These are phyloP conservation scores for Colletotrichum sp. DNA, from an alignment of 2,329 filamentous ascomycete genomes.

Conservation along the genomic window DNA sequence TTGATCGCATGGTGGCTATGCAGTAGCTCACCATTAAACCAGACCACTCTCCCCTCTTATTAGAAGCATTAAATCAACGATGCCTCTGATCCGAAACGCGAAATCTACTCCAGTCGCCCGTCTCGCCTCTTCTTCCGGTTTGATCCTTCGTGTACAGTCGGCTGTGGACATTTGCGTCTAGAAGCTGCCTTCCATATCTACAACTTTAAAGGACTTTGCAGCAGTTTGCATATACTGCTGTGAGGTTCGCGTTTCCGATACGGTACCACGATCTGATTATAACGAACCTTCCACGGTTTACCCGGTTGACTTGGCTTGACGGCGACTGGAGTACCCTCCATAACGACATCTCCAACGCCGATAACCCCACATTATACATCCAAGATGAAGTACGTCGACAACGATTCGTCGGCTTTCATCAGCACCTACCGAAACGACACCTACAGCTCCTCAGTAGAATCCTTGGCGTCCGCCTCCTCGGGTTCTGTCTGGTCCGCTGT, in stretches of 20 bases:
- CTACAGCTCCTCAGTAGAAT: conserved; percentile 74
- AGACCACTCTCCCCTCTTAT: conserved; percentile 28
- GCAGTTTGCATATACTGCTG: conserved; percentile 39
- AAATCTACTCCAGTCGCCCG: conserved; percentile 64
- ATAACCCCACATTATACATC: conserved; percentile 10
- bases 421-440: conserved; percentile 55
- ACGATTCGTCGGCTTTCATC: conserved; percentile 57
- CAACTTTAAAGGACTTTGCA: conserved; percentile 44
- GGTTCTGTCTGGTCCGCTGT: conserved; percentile 79
- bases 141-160: conserved; percentile 59
- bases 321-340: conserved; percentile 34
- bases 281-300: conserved; percentile 29
- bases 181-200: conserved; percentile 42
- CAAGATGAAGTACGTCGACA: conserved; percentile 64
- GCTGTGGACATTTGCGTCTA: conserved; percentile 47
- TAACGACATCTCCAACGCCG: conserved; percentile 21
- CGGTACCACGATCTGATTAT: conserved; percentile 35
- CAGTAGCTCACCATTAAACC: conserved; percentile 35
- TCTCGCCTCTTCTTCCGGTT: conserved; percentile 65
- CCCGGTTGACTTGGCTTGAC: conserved; percentile 34
- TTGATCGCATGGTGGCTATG: conserved; percentile 30
- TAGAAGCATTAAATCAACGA: conserved; percentile 47
- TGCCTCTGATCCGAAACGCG: conserved; percentile 60
- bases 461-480: conserved; percentile 76
- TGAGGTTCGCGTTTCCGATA: conserved; percentile 40